Conservation (phyloP, 768 basidiomycete species). For the Rhodosporidiobolus sp. region DNA sequence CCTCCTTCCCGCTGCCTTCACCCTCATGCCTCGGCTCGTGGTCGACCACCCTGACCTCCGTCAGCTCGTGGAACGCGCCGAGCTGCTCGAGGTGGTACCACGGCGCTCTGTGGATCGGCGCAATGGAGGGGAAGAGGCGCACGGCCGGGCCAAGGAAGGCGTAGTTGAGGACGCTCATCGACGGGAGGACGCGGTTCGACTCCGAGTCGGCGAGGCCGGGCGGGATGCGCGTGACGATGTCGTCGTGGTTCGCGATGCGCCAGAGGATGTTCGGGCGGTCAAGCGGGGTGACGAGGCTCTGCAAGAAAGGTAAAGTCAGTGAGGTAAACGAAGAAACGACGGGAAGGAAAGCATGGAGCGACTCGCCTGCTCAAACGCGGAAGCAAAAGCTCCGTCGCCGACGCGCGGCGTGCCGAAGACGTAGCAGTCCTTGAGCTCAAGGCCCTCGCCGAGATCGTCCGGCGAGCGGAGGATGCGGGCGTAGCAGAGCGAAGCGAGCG, state of each 20-base stretch:
- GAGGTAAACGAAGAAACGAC: background rate
- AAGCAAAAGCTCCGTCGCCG: conserved; percentile 21
- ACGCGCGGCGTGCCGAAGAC: conserved; percentile 23
- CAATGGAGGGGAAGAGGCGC: conserved; percentile 7
- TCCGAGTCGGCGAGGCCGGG: conserved; percentile 26
- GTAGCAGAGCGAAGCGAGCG: conserved; percentile 24
- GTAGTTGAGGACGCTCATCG: conserved; percentile 18
- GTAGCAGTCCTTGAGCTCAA: conserved; percentile 15
- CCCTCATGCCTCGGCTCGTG: background rate
- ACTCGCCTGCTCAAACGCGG: conserved; percentile 20
- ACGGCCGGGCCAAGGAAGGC: conserved; percentile 16
- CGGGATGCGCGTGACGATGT: conserved; percentile 21
- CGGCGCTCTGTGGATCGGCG: background rate
- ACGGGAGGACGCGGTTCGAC: background rate
- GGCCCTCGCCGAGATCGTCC: conserved; percentile 16
- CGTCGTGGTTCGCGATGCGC: conserved; percentile 22
- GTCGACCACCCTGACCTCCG: conserved; percentile 11
- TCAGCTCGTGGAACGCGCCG: conserved; percentile 18
- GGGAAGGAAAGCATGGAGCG: no score
- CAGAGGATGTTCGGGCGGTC: conserved; percentile 34
- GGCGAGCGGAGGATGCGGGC: conserved; percentile 27
- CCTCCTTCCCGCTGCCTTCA: no score
- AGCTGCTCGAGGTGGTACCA: conserved; percentile 1
- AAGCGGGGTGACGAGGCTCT: conserved; percentile 13
- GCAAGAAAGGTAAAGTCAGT: background rate